Evolutionary conservation across 2,329 filamentous ascomycete genomes (phyloP).

Genomic region (Microcyclospora tardicrescens): DNA sequence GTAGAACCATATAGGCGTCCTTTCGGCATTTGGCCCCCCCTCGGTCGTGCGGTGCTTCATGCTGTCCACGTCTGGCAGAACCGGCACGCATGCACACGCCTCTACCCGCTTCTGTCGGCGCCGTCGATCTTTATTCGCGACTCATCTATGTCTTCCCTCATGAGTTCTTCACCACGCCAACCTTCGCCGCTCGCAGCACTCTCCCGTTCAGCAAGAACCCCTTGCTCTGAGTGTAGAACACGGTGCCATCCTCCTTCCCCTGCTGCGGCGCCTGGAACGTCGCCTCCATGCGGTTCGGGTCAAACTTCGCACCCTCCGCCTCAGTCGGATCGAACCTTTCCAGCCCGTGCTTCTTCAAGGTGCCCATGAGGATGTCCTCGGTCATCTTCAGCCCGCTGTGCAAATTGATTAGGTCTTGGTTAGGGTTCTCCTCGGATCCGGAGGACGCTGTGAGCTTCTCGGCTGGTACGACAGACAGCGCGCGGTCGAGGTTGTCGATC

Average conservation of each 20-base stretch:
- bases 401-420: slow-evolving; percentile 64
- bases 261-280: slow-evolving; percentile 84
- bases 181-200: slow-evolving; percentile 78
- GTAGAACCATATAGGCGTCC: too few relatives aligned
- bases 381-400: slow-evolving; percentile 94
- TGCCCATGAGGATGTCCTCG: slow-evolving; percentile 72
- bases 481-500: slow-evolving; percentile 94
- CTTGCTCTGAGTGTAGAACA: slow-evolving; percentile 90
- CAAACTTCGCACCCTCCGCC: slow-evolving; percentile 49
- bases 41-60: too few relatives aligned
- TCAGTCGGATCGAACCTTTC: slow-evolving; percentile 66
- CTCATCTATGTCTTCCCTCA: slow-evolving; percentile 13
- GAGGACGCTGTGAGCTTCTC: slow-evolving; percentile 49
- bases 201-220: slow-evolving; percentile 89
- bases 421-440: slow-evolving; percentile 29
- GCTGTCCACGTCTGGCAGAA: too few relatives aligned
- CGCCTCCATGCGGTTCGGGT: slow-evolving; percentile 93
- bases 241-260: slow-evolving; percentile 77
- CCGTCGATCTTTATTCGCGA: too few relatives aligned
- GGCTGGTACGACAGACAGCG: slow-evolving; percentile 62
- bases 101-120: too few relatives aligned
- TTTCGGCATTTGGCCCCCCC: too few relatives aligned
- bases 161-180: slow-evolving; percentile 83
- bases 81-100: too few relatives aligned
- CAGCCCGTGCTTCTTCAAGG: slow-evolving; percentile 85